A percentile compares a stretch with the other conserved stretches of the same genome.
These are phyloP conservation scores for Pulveroboletus frians DNA, from an alignment of 768 basidiomycete species.

Conservation along the genomic window DNA sequence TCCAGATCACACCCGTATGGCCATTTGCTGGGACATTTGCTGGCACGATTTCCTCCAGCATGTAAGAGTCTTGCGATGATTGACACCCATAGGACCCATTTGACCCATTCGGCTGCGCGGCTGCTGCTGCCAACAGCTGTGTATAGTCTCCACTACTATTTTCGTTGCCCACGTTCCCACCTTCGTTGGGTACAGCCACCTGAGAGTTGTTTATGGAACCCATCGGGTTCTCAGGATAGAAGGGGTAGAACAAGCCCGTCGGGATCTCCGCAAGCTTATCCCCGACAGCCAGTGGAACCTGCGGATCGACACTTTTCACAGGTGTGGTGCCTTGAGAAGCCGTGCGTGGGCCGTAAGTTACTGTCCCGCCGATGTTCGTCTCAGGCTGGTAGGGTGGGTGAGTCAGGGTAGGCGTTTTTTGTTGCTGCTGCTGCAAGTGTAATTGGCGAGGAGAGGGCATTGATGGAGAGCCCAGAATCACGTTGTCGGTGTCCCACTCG, in stretches of 20 bases:
- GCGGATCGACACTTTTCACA: conserved; percentile 19
- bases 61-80: conserved; percentile 55
- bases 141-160: conserved; percentile 38
- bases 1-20: conserved; percentile 37
- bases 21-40: conserved; percentile 27
- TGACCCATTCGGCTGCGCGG: conserved; percentile 49
- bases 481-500: conserved; percentile 43
- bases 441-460: conserved; percentile 22
- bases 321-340: conserved; percentile 28
- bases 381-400: conserved; percentile 33
- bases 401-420: conserved; percentile 35
- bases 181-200: conserved; percentile 15
- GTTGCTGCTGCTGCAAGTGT: conserved; percentile 30
- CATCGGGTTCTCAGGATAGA: conserved; percentile 56
- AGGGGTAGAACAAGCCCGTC: conserved; percentile 68
- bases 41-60: conserved; percentile 62
- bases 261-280: conserved; percentile 61
- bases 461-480: conserved; percentile 25
- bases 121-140: conserved; percentile 54
- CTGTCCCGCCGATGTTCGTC: conserved; percentile 12
- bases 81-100: conserved; percentile 51
- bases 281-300: conserved; percentile 19
- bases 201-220: conserved; percentile 17
- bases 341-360: conserved; percentile 27
- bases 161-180: conserved; percentile 15